phyloP scores from a whole-genome alignment of 176 grass and related monocot species.

The Alloteropsis semialata region DNA sequence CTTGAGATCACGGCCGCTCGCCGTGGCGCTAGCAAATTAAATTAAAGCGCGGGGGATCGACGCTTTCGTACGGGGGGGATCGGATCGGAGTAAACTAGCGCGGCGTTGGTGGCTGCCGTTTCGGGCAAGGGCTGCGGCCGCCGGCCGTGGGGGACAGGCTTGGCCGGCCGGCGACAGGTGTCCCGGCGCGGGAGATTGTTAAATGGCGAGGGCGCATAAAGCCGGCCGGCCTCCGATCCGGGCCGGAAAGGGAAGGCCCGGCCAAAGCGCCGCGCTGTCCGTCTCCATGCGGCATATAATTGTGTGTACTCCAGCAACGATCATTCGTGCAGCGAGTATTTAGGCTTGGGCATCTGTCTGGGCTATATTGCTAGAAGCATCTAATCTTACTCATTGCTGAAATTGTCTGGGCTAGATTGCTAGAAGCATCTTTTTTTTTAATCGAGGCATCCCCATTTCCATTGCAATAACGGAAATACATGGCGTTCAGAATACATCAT shows the following conservation, averaged over 20 bases:
- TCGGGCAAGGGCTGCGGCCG: background rate
- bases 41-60: no score
- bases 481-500: no score
- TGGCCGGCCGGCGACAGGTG: slow-evolving; percentile 24
- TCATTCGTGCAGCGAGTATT: background rate
- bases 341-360: background rate
- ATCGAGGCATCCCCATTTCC: no score
- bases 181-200: slow-evolving; percentile 22
- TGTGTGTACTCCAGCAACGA: background rate
- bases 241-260: slow-evolving; percentile 1
- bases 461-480: no score
- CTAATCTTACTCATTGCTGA: background rate
- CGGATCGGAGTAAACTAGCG: background rate
- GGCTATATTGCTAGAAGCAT: background rate
- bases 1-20: no score
- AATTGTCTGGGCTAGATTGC: no score
- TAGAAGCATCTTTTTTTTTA: no score
- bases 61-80: background rate
- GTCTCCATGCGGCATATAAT: slow-evolving; percentile 9
- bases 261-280: background rate
- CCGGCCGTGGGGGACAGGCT: background rate
- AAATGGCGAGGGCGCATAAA: slow-evolving; percentile 20
- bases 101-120: slow-evolving; percentile 6
- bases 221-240: background rate
- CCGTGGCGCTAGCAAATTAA: no score